Evolutionary conservation across 768 basidiomycete genomes (phyloP).

Genomic region (Kwoniella heveanensis): DNA sequence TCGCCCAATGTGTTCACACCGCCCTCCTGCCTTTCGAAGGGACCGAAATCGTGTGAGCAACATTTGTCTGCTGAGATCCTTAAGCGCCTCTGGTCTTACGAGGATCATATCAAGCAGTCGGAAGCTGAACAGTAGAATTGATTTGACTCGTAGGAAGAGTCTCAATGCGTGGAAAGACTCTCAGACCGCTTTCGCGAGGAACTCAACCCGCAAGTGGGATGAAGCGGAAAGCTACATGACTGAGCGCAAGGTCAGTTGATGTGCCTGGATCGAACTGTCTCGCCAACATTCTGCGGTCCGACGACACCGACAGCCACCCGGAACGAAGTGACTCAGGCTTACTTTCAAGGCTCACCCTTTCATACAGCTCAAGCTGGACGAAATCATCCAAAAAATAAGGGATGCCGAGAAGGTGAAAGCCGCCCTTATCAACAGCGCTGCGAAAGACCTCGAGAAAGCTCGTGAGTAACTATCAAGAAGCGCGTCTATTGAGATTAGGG

Average conservation of each 20-base stretch:
- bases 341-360: too few relatives aligned
- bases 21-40: conserved; percentile 1
- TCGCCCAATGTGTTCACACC: not conserved
- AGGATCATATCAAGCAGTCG: not conserved
- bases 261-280: too few relatives aligned
- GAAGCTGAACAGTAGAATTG: too few relatives aligned
- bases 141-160: not conserved
- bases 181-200: conserved; percentile 1
- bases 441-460: conserved; percentile 9
- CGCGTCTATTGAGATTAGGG: too few relatives aligned
- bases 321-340: too few relatives aligned
- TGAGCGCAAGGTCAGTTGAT: not conserved
- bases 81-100: not conserved
- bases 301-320: too few relatives aligned
- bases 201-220: not conserved
- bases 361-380: conserved; percentile 10
- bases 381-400: conserved; percentile 6
- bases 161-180: not conserved
- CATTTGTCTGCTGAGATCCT: not conserved
- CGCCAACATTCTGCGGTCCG: too few relatives aligned
- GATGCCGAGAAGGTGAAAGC: conserved; percentile 10
- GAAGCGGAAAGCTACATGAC: not conserved
- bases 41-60: not conserved
- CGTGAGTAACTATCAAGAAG: not conserved
- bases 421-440: not conserved